Percentiles rank a stretch among this genome's conserved stretches.
Evolutionary conservation across 352 stramenopile genomes (phyloP).

Genomic region (Elongisporangium undulatum): DNA sequence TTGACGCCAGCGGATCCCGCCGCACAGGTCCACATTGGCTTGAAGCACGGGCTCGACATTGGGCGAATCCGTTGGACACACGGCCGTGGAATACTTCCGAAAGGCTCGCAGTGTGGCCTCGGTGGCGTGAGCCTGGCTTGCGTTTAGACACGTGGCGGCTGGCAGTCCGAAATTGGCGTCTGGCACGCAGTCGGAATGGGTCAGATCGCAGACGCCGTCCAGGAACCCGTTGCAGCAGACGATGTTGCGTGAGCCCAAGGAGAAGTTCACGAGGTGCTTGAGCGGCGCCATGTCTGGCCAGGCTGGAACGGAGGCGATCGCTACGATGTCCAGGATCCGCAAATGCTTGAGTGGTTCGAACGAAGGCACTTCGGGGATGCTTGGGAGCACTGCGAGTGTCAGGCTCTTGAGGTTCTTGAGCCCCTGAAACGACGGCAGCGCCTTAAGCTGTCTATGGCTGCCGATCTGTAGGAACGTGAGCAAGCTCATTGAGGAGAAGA

Average conservation of each 20-base stretch:
- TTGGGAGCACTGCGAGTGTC: constrained; percentile 14
- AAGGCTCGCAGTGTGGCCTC: constrained; percentile 8
- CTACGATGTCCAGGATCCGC: constrained; percentile 19
- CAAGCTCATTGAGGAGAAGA: constrained; percentile 30
- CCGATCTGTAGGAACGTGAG: constrained; percentile 35
- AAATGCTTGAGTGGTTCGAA: constrained; percentile 11
- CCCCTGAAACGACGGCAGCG: constrained; percentile 22
- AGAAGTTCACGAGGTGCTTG: constrained; percentile 22
- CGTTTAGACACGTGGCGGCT: constrained; percentile 10
- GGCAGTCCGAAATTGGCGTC: neutral
- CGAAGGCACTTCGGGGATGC: constrained; percentile 20
- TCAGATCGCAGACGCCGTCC: constrained; percentile 19
- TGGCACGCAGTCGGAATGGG: constrained; percentile 21
- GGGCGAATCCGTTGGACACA: constrained; percentile 12
- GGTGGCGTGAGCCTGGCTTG: constrained; percentile 1
- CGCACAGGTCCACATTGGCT: constrained; percentile 20
- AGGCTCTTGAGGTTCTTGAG: constrained; percentile 20
- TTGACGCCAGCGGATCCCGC: constrained; percentile 16
- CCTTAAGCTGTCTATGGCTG: constrained; percentile 13
- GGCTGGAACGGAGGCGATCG: constrained; percentile 7
- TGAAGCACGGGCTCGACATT: neutral
- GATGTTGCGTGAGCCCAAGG: constrained; percentile 24
- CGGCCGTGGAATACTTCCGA: neutral
- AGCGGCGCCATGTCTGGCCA: constrained; percentile 19
- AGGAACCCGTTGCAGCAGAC: constrained; percentile 37